These are phyloP conservation scores for Clavariopsis aquatica DNA, from an alignment of 495 filamentous ascomycete genomes.

Conservation along the genomic window DNA sequence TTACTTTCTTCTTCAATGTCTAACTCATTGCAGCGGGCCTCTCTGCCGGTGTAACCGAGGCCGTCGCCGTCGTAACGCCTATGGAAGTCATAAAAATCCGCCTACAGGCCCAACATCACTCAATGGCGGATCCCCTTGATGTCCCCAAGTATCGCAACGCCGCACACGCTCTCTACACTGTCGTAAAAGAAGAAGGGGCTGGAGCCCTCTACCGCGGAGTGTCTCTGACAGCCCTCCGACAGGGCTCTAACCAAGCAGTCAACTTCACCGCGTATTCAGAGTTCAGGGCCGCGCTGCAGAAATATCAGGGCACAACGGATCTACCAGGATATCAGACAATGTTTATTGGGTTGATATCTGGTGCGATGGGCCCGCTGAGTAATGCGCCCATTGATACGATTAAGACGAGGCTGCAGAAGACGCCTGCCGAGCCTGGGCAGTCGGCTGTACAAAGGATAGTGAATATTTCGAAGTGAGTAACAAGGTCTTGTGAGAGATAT, in stretches of 20 bases:
- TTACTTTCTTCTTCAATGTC: too few species aligned
- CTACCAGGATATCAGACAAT: constrained; percentile 89
- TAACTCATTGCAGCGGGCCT: constrained; percentile 66
- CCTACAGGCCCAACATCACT: constrained; percentile 95
- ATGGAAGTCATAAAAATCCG: constrained; percentile 99
- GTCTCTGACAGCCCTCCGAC: constrained; percentile 85
- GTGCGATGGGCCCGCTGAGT: constrained; percentile 91
- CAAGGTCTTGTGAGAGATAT: not conserved
- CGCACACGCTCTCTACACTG: constrained; percentile 90
- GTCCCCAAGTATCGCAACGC: constrained; percentile 96
- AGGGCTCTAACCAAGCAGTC: constrained; percentile 93
- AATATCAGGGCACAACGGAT: constrained; percentile 58
- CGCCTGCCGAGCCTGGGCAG: constrained; percentile 76
- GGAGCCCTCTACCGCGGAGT: constrained; percentile 89
- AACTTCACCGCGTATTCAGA: constrained; percentile 99
- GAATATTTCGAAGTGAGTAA: constrained; percentile 57
- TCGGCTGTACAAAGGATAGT: constrained; percentile 75
- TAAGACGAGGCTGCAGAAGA: constrained; percentile 95
- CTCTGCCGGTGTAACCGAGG: constrained; percentile 90
- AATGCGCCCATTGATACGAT: constrained; percentile 99
- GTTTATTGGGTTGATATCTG: constrained; percentile 83
- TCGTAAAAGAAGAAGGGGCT: constrained; percentile 86
- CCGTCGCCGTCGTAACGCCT: constrained; percentile 90
- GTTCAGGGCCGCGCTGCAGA: constrained; percentile 76
- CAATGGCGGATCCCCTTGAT: constrained; percentile 87